Percentiles rank a stretch among this genome's conserved stretches.
Conservation (phyloP, 208 protist genomes). For the Crithidia fasciculata region DNA sequence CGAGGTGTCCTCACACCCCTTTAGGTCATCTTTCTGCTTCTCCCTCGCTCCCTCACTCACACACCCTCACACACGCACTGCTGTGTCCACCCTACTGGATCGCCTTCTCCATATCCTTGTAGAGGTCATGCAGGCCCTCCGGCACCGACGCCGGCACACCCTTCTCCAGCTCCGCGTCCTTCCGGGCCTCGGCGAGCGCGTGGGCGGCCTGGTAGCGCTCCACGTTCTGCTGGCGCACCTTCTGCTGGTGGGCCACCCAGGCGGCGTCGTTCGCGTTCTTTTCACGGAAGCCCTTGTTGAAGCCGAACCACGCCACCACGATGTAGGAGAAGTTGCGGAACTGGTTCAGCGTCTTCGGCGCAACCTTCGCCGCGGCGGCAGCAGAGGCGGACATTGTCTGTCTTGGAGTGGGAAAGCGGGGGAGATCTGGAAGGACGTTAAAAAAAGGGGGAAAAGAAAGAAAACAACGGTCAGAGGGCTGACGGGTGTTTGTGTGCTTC, state of each 20-base stretch:
- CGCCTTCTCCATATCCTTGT: slow-evolving; percentile 71
- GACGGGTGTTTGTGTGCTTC: too few relatives aligned
- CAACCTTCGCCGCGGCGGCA: slow-evolving; percentile 64
- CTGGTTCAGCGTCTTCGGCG: slow-evolving; percentile 89
- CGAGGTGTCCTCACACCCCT: too few relatives aligned
- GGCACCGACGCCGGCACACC: slow-evolving; percentile 64
- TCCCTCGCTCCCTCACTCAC: background rate
- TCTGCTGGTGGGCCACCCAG: slow-evolving; percentile 76
- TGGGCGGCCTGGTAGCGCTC: slow-evolving; percentile 62
- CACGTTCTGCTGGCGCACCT: slow-evolving; percentile 67
- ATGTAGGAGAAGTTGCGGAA: slow-evolving; percentile 87
- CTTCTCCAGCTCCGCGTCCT: slow-evolving; percentile 23
- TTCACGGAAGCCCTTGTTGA: slow-evolving; percentile 79
- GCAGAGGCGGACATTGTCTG: slow-evolving; percentile 27
- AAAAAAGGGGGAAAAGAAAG: slow-evolving; percentile 8
- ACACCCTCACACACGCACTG: background rate
- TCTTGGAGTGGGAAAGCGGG: too few relatives aligned
- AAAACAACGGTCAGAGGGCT: too few relatives aligned
- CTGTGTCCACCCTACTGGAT: slow-evolving; percentile 35
- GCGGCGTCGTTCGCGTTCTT: slow-evolving; percentile 82
- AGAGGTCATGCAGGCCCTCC: slow-evolving; percentile 68
- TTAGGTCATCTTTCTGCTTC: background rate
- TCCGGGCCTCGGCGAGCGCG: slow-evolving; percentile 37
- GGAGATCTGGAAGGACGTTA: slow-evolving; percentile 4
- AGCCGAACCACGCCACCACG: slow-evolving; percentile 78